phyloP scores from a whole-genome alignment of 2,329 filamentous ascomycete genomes.

The Huntiella bhutanensis region DNA sequence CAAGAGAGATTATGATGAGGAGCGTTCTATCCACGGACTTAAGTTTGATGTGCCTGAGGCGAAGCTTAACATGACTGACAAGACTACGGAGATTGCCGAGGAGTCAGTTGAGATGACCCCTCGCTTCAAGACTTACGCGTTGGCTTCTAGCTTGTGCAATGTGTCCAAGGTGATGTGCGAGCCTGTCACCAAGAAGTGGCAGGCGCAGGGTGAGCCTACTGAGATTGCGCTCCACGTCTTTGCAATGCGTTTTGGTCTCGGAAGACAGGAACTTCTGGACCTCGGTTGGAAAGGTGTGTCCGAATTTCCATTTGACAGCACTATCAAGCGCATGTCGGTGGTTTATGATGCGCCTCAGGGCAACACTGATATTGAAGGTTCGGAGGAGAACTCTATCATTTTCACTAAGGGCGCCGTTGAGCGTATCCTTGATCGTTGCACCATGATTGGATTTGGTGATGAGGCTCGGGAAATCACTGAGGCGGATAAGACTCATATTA shows the following conservation, averaged over 20 bases:
- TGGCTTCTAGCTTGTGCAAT: slow-evolving; percentile 46
- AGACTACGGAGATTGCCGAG: slow-evolving; percentile 19
- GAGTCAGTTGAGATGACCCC: slow-evolving; percentile 27
- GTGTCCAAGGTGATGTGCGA: slow-evolving; percentile 38
- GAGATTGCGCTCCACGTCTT: slow-evolving; percentile 64
- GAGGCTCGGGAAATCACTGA: slow-evolving; percentile 28
- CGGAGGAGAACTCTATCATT: slow-evolving; percentile 26
- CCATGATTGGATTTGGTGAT: slow-evolving; percentile 25
- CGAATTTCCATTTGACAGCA: slow-evolving; percentile 64
- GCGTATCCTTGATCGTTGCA: slow-evolving; percentile 38
- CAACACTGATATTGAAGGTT: slow-evolving; percentile 20
- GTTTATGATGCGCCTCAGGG: slow-evolving; percentile 39
- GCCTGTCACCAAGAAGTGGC: slow-evolving; percentile 38
- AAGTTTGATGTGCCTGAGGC: slow-evolving; percentile 44
- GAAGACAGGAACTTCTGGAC: slow-evolving; percentile 32
- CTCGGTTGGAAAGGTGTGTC: slow-evolving; percentile 43
- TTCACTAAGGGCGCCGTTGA: slow-evolving; percentile 47
- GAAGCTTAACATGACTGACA: slow-evolving; percentile 23
- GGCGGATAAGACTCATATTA: slow-evolving; percentile 29
- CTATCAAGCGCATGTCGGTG: slow-evolving; percentile 64
- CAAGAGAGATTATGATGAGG: slow-evolving; percentile 34
- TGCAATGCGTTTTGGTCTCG: slow-evolving; percentile 44
- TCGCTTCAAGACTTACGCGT: slow-evolving; percentile 30
- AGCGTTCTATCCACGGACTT: slow-evolving; percentile 39
- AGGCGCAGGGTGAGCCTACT: slow-evolving; percentile 51